These are phyloP conservation scores for Quercus dentata DNA, from an alignment of 306 rosid genomes.

Conservation along the genomic window DNA sequence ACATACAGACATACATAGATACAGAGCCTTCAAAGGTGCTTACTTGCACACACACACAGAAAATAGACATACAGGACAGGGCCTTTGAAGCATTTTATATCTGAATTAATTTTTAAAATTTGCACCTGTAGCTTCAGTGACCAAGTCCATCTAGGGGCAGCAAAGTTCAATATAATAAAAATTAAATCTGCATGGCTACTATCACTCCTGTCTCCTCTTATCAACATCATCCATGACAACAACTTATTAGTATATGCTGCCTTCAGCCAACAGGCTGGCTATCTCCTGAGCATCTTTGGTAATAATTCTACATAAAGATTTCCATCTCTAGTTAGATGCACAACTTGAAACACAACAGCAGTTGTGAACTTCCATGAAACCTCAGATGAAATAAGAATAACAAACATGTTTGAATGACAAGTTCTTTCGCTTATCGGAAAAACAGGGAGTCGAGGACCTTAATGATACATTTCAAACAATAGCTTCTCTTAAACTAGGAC, in stretches of 20 bases:
- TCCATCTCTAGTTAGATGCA: slow-evolving; percentile 1
- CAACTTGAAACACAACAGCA: neutral
- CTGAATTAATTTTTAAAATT: neutral
- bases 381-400: neutral
- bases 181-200: neutral
- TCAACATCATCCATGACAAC: neutral
- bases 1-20: neutral
- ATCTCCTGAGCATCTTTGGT: neutral
- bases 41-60: neutral
- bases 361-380: neutral
- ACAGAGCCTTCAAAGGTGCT: neutral
- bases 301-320: neutral
- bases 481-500: neutral
- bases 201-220: neutral
- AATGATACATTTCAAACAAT: neutral
- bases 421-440: neutral
- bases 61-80: neutral
- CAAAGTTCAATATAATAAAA: neutral
- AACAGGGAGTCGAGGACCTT: neutral
- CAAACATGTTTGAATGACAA: neutral
- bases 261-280: neutral
- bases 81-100: neutral
- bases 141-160: neutral
- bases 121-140: neutral
- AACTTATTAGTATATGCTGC: neutral